A percentile compares a stretch with the other conserved stretches of the same genome.
Conservation (phyloP, 139 green algal genomes). For the Chlorella ohadii region DNA sequence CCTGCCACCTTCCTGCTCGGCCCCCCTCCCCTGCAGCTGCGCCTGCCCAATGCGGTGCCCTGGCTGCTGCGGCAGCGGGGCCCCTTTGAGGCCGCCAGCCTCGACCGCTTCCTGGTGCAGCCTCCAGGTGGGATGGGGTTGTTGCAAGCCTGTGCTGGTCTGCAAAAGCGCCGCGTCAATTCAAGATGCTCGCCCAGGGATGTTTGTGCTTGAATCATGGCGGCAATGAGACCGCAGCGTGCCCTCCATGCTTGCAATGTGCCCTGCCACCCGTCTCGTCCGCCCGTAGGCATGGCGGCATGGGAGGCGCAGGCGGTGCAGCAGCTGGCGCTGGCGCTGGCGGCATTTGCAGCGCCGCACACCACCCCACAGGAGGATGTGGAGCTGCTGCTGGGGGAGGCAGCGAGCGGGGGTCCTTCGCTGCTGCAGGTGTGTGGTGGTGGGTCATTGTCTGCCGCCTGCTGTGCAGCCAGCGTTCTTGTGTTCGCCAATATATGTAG, state of each 20-base stretch:
- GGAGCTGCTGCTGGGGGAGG: constrained; percentile 32
- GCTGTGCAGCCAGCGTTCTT: too few relatives aligned
- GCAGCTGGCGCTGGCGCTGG: background rate
- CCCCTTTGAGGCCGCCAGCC: background rate
- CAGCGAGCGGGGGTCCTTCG: background rate
- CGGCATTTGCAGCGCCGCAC: background rate
- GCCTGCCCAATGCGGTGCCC: background rate
- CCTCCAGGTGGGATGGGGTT: background rate
- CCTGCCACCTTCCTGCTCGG: too few relatives aligned
- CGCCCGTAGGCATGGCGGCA: background rate
- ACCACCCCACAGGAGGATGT: constrained; percentile 36
- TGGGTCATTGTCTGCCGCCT: too few relatives aligned
- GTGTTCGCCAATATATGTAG: too few relatives aligned
- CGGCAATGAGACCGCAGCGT: too few relatives aligned
- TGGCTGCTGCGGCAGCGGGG: background rate
- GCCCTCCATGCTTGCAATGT: too few relatives aligned
- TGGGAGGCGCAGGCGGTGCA: constrained; percentile 28
- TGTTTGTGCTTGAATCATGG: too few relatives aligned
- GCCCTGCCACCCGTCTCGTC: too few relatives aligned
- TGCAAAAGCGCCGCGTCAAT: too few relatives aligned
- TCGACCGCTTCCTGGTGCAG: constrained; percentile 22
- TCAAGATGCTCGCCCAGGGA: too few relatives aligned
- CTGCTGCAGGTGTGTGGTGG: background rate
- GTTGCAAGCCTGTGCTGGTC: background rate
- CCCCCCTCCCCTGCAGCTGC: background rate